Evolutionary conservation across 306 rosid genomes (phyloP).

Genomic region (Pterocarpus macrocarpus): DNA sequence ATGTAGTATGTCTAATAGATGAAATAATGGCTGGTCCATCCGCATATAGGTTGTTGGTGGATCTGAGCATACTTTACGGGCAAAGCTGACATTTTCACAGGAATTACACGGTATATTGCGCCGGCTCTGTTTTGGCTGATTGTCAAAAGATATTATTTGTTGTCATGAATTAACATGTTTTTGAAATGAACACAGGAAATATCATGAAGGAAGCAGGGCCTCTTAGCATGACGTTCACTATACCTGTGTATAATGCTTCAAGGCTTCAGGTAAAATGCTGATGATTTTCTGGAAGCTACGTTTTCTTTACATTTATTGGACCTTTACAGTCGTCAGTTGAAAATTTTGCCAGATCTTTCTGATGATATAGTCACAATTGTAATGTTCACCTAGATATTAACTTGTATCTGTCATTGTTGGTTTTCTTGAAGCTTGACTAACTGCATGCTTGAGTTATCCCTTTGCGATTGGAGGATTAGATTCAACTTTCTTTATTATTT

Average conservation of each 20-base stretch:
- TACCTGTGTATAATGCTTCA: slow-evolving; percentile 93
- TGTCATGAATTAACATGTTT: slow-evolving; percentile 25
- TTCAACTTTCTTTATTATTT: slow-evolving; percentile 31
- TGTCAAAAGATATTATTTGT: slow-evolving; percentile 14
- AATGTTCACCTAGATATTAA: too few relatives aligned
- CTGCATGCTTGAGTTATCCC: slow-evolving; percentile 1
- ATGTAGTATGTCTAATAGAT: slow-evolving; percentile 5
- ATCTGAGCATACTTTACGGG: slow-evolving; percentile 88
- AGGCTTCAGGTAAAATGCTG: slow-evolving; percentile 74
- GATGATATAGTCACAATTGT: neutral
- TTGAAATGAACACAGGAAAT: slow-evolving; percentile 67
- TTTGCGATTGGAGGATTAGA: slow-evolving; percentile 7
- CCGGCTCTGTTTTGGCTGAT: slow-evolving; percentile 21
- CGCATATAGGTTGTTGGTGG: slow-evolving; percentile 87
- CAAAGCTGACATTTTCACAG: slow-evolving; percentile 86
- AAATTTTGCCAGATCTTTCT: slow-evolving; percentile 29
- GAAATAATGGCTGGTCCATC: slow-evolving; percentile 40
- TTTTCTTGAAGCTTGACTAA: slow-evolving; percentile 37
- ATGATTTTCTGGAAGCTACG: neutral
- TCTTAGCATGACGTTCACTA: slow-evolving; percentile 91
- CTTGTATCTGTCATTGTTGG: neutral
- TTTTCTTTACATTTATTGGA: neutral
- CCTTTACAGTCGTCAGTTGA: neutral
- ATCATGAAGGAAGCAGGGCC: slow-evolving; percentile 96
- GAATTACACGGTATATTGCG: slow-evolving; percentile 71